Evolutionary conservation across 805 yeast genomes (phyloP), one percentile per base, ranked within the genome.

Genomic region (Ogataea trehalophila): DNA sequence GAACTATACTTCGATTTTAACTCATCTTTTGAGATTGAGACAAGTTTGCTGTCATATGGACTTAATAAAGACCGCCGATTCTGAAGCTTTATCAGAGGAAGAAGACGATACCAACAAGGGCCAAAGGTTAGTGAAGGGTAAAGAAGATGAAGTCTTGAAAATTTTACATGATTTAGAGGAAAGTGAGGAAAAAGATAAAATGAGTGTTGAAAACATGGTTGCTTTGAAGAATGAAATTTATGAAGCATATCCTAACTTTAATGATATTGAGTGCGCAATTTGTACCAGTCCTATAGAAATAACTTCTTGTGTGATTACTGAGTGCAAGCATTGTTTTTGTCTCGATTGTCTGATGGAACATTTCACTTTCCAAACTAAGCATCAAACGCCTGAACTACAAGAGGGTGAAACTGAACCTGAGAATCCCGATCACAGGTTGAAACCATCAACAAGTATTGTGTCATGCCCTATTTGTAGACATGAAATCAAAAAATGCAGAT

Each of bases 1-100:
- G 52, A 79, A 78, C 46, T 92, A 87, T 62, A 80, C 94, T 2
- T 81, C 86, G 29, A 87, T 92, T 55, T 69, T 92, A 54, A 84
- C 94, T 2, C 94, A 87, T 60, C 84, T 92, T 45, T 65, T 92
- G 52, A 72, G 98, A 47, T 71, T 92, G 36, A 74, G 98, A 49
- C 98, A 92, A 62, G 77, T 85, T 0, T 92, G 97, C 62, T 89
- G 96, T 59, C 97, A 92, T 62, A 75, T 85, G 16, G 80, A 79
- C 45, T 69, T 91, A 47, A 76, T 90, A 1, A 74, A 76, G 3
- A 34, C 50, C 2, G 33, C 54, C 4, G 46, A 50, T 33, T 23
- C 39, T 11, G 84, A 79, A 42, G 42, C 44, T 1, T n/a, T 55
- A 15, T 46, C 39, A 36, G 75, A 77, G 60, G 84, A 79, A 51